Percentiles rank a stretch among this genome's conserved stretches.
Conservation (phyloP, 1,139 yeast species). For the Protomyces lactucae-debilis region DNA sequence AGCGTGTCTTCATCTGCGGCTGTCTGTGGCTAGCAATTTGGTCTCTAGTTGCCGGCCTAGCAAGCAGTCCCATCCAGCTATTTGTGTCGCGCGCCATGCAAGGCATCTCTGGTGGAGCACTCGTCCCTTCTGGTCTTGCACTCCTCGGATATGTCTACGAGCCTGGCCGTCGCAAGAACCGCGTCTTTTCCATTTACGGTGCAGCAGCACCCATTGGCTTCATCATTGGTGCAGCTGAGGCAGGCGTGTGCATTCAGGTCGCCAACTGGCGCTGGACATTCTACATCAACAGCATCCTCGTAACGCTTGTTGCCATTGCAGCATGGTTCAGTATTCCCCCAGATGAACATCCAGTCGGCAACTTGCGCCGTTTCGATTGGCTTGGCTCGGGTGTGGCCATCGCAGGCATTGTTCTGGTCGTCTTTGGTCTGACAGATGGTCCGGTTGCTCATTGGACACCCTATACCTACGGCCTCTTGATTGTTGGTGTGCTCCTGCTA, state of each 20-base stretch:
- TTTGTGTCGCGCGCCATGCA: constrained; percentile 20
- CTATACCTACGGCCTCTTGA: constrained; percentile 1
- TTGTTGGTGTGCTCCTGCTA: constrained; percentile 2
- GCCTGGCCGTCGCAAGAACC: constrained; percentile 16
- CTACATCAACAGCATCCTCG: constrained; percentile 9
- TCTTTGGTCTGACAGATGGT: constrained; percentile 12
- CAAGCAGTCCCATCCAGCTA: constrained; percentile 1
- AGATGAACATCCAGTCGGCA: constrained; percentile 1
- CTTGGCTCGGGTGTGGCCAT: constrained; percentile 2
- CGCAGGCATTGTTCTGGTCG: constrained; percentile 14
- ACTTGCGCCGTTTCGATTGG: not conserved
- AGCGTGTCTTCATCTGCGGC: constrained; percentile 10
- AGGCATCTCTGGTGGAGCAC: constrained; percentile 17
- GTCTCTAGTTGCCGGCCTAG: constrained; percentile 7
- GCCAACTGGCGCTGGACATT: constrained; percentile 20
- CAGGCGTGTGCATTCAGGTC: constrained; percentile 13
- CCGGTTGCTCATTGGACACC: constrained; percentile 12
- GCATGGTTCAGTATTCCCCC: constrained; percentile 7
- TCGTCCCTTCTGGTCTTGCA: constrained; percentile 8
- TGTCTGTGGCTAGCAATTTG: constrained; percentile 11
- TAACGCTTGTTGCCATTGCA: not conserved
- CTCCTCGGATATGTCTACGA: constrained; percentile 12
- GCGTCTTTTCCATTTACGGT: constrained; percentile 18
- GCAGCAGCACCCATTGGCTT: constrained; percentile 12
- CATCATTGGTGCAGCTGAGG: constrained; percentile 5